Base-by-base conservation (phyloP, 495 filamentous ascomycete genomes). In the Xylaria sp. region DNA sequence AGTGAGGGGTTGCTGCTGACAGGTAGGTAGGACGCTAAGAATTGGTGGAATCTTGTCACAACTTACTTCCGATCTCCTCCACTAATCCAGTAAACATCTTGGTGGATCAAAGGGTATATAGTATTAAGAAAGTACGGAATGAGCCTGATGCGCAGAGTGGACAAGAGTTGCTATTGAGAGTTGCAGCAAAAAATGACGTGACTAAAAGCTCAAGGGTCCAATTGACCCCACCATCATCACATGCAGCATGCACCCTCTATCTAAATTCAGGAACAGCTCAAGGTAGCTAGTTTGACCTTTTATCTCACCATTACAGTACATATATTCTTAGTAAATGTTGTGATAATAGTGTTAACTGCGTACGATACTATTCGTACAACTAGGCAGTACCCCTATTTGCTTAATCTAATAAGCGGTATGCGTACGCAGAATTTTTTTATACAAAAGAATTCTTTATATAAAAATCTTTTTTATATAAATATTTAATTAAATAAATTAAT, bases 41-140 rank as follows among this genome's bases (percentile, higher is more conserved):
- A 17, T 52, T 26, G 31, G 29, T 19, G 37, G 31, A 17, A 24
- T 14, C 65, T 15, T 43, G 40, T 5, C 8, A 48, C 9, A 43
- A 82, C 88, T 82, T 82, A 97, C 97, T 93, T 81, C 97, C 97
- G 57, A 98, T 92, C 61, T 89, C 92, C 84, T 99, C 97, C 50
- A 99, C 93, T 71, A 99, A 92, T 71, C 96, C 96, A 62, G 96
- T 99, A 80, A 99, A 99, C 96, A 99, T 99, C 57, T 62, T 88
- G 78, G n/a, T 55, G 7, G 43, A 40, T 53, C n/a, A 31, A 24
- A 46, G 19, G 0, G 31, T 24, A n/a, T 2, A 3, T n/a, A 40
- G 21, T 63, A n/a, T 62, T 40, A 24, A 7, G 19, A 9, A 41
- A 41, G 7, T 41, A 24, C 21, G 14, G 31, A 26, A 19, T n/a